These are phyloP conservation scores for Coemansia sp. DNA, from an alignment of 192 early-diverging fungal genomes.

Conservation along the genomic window DNA sequence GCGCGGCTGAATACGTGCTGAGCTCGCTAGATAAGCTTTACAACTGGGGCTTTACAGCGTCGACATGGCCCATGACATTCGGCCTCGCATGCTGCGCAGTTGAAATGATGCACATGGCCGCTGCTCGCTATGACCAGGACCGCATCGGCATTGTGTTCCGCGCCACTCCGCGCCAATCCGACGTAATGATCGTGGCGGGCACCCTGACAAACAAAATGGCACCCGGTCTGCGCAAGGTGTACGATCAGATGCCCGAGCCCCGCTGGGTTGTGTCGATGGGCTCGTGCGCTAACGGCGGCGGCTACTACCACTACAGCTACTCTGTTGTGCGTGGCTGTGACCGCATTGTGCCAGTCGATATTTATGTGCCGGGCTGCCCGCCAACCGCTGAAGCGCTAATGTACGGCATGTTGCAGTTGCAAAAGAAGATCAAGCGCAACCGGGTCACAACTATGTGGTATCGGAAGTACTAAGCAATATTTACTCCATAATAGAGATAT, in stretches of 20 bases:
- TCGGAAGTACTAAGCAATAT: conserved; percentile 60
- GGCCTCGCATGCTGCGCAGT: conserved; percentile 96
- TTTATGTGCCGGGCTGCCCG: conserved; percentile 98
- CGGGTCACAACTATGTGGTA: conserved; percentile 77
- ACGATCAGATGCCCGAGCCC: conserved; percentile 90
- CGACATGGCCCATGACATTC: conserved; percentile 90
- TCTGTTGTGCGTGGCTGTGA: conserved; percentile 96
- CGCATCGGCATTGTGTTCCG: conserved; percentile 96
- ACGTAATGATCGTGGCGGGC: conserved; percentile 99
- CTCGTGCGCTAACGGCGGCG: conserved; percentile 94
- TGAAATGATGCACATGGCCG: conserved; percentile 99
- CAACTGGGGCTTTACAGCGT: conserved; percentile 91
- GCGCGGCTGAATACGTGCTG: conserved; percentile 71
- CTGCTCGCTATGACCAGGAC: conserved; percentile 96
- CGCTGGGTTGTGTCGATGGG: conserved; percentile 99
- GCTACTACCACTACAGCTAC: conserved; percentile 99
- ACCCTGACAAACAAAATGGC: conserved; percentile 99
- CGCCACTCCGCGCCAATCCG: conserved; percentile 94
- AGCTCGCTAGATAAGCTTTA: conserved; percentile 90
- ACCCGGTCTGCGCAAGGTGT: conserved; percentile 76
- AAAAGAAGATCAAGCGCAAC: conserved; percentile 95
- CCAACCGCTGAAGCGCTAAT: conserved; percentile 96
- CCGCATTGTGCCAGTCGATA: conserved; percentile 90
- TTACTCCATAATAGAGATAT: neutral
- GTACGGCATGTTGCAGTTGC: conserved; percentile 96